Percentiles rank a stretch among this genome's conserved stretches.
These are phyloP conservation scores for Annulohypoxylon nitens DNA, from an alignment of 495 filamentous ascomycete genomes.

Conservation along the genomic window DNA sequence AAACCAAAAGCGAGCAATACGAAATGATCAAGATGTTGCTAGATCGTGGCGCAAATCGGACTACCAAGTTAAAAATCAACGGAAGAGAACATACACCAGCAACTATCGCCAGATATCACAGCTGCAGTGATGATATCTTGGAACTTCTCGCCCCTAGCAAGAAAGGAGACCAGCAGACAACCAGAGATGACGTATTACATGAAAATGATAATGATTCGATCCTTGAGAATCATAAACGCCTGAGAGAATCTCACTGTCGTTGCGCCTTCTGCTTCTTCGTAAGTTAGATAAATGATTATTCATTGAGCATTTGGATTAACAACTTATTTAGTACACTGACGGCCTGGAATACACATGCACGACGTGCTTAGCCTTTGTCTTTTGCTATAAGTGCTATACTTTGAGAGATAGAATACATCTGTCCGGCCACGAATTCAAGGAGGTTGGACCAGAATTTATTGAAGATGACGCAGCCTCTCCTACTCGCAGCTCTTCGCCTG, in stretches of 20 bases:
- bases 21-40: constrained; percentile 34
- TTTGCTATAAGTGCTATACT: constrained; percentile 30
- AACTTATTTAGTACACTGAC: not conserved
- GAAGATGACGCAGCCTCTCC: not conserved
- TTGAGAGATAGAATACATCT: not conserved
- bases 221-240: not conserved
- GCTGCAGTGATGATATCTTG: not conserved
- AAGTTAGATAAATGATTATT: too few relatives aligned
- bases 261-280: too few relatives aligned
- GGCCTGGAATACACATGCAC: constrained; percentile 13
- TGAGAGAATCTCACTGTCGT: too few relatives aligned
- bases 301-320: too few relatives aligned
- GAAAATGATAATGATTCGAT: too few relatives aligned
- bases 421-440: not conserved
- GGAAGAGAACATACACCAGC: constrained; percentile 22
- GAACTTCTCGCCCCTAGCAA: not conserved
- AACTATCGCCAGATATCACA: constrained; percentile 16
- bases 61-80: constrained; percentile 3
- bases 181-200: not conserved
- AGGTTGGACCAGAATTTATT: not conserved
- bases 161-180: not conserved
- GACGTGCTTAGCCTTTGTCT: not conserved
- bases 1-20: not conserved
- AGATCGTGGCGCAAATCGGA: constrained; percentile 30
- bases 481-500: constrained; percentile 4